Evolutionary conservation across 768 basidiomycete genomes (phyloP).

Genomic region (Tylopilus vinaceipallidus): DNA sequence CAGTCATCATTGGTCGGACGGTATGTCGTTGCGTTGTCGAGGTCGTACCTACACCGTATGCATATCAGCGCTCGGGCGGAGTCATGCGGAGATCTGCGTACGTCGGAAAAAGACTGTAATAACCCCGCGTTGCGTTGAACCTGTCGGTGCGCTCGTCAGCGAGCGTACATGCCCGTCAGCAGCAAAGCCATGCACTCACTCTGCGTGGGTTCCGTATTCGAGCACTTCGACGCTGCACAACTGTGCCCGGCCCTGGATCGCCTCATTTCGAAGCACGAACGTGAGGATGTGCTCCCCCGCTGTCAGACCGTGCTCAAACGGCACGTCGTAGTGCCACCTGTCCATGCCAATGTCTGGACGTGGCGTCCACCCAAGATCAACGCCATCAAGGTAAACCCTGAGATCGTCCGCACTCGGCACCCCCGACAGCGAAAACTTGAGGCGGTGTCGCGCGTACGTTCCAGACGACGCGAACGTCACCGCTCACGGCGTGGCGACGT

Average conservation of each 20-base stretch:
- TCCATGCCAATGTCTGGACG: conserved; percentile 58
- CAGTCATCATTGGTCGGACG: conserved; percentile 84
- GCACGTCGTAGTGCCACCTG: conserved; percentile 74
- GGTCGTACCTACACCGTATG: conserved; percentile 45
- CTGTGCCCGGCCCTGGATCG: conserved; percentile 56
- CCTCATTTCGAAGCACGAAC: conserved; percentile 52
- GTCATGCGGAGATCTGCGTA: no score
- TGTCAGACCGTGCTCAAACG: conserved; percentile 38
- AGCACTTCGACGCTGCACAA: conserved; percentile 75
- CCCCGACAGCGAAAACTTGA: conserved; percentile 75
- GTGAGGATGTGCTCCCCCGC: conserved; percentile 56
- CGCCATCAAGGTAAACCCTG: conserved; percentile 57
- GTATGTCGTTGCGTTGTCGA: conserved; percentile 59
- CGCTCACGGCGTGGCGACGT: conserved; percentile 58
- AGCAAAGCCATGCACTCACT: conserved; percentile 42
- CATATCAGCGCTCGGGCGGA: no score
- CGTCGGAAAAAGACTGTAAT: conserved; percentile 76
- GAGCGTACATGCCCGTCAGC: not conserved
- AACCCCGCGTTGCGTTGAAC: conserved; percentile 54
- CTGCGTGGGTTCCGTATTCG: conserved; percentile 62
- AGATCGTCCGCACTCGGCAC: conserved; percentile 54
- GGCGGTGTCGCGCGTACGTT: conserved; percentile 53
- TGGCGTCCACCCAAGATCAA: conserved; percentile 53
- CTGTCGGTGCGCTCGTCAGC: conserved; percentile 20
- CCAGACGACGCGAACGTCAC: conserved; percentile 63